Percentiles rank a stretch among this genome's conserved stretches.
phyloP scores from a whole-genome alignment of 2,329 filamentous ascomycete species.

The Nothopassalora personata region DNA sequence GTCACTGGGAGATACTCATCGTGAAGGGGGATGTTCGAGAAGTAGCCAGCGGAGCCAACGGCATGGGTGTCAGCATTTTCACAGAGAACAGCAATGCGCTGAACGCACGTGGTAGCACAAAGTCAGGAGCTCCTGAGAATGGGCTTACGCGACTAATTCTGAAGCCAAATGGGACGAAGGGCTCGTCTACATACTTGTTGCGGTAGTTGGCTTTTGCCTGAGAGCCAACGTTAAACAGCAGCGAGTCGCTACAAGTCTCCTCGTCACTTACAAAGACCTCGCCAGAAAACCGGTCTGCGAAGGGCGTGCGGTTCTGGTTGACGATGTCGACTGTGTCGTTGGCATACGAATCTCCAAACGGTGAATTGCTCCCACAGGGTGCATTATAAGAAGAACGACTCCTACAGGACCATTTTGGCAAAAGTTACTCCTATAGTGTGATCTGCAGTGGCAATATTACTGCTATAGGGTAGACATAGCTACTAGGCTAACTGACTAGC shows the following conservation, averaged over 20 bases:
- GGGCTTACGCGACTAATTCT: slow-evolving; percentile 44
- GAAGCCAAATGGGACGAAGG: slow-evolving; percentile 47
- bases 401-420: too few species aligned
- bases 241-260: slow-evolving; percentile 45
- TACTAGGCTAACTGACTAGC: too few species aligned
- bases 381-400: too few species aligned
- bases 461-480: too few species aligned
- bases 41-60: slow-evolving; percentile 39
- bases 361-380: too few species aligned
- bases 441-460: too few species aligned
- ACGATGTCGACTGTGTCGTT: slow-evolving; percentile 39
- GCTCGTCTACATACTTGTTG: slow-evolving; percentile 41
- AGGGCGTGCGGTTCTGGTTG: slow-evolving; percentile 47
- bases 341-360: slow-evolving; percentile 39
- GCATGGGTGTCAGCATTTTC: not conserved
- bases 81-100: not conserved
- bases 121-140: slow-evolving; percentile 45
- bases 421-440: too few species aligned
- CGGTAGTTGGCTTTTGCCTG: slow-evolving; percentile 40
- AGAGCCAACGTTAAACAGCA: slow-evolving; percentile 47
- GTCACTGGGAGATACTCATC: slow-evolving; percentile 56
- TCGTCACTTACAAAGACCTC: slow-evolving; percentile 40
- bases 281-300: slow-evolving; percentile 45
- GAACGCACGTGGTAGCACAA: slow-evolving; percentile 38
- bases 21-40: slow-evolving; percentile 45